Evolutionary conservation across 352 stramenopile species (phyloP).

Genomic region (Discostella stelligera): DNA sequence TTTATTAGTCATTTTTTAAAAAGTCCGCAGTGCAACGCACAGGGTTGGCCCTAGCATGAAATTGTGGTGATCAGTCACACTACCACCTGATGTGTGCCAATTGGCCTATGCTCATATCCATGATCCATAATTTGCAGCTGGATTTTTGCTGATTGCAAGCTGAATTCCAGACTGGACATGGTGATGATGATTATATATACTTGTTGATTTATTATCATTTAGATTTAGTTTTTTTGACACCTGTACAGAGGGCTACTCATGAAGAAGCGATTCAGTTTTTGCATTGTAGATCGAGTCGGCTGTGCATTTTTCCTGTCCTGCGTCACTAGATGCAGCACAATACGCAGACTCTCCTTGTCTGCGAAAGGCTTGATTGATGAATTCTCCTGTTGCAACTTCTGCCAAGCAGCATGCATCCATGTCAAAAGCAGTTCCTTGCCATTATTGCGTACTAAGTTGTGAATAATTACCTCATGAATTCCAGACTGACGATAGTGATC

Average conservation of each 20-base stretch:
- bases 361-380: slow-evolving; percentile 18
- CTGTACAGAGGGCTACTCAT: slow-evolving; percentile 50
- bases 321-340: slow-evolving; percentile 55
- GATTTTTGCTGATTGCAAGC: too few species aligned
- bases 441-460: slow-evolving; percentile 23
- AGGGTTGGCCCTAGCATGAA: too few species aligned
- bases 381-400: background rate
- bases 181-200: too few species aligned
- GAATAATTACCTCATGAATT: background rate
- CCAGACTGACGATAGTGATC: slow-evolving; percentile 23
- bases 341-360: slow-evolving; percentile 58
- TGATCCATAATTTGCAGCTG: too few species aligned
- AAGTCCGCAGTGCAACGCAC: too few species aligned
- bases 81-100: too few species aligned
- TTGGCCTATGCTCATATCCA: too few species aligned
- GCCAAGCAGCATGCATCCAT: slow-evolving; percentile 33
- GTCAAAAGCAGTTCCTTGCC: slow-evolving; percentile 41
- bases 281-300: slow-evolving; percentile 64
- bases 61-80: too few species aligned
- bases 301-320: slow-evolving; percentile 57
- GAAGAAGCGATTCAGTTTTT: slow-evolving; percentile 78
- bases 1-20: too few species aligned
- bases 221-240: too few species aligned
- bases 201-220: too few species aligned
- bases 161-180: too few species aligned